Evolutionary conservation across 2,329 filamentous ascomycete species (phyloP).

Genomic region (Purpureocillium takamizusanense): DNA sequence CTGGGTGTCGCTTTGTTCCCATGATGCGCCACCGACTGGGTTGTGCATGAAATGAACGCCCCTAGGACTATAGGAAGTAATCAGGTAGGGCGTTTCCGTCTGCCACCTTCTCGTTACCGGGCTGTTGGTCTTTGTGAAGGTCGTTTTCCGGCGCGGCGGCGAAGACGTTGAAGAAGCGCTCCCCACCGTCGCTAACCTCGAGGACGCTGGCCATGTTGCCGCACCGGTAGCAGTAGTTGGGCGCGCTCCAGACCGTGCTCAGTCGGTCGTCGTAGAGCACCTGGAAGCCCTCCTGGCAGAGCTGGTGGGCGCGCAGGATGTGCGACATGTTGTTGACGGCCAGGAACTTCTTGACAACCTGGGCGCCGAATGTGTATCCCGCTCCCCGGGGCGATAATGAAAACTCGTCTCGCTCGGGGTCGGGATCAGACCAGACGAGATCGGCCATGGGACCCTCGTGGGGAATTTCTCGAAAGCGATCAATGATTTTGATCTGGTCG

Average conservation of each 20-base stretch:
- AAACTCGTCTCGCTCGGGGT: constrained; percentile 96
- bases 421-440: constrained; percentile 95
- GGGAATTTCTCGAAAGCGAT: constrained; percentile 95
- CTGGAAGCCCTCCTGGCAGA: constrained; percentile 97
- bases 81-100: constrained; percentile 57
- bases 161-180: constrained; percentile 96
- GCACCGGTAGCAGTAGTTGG: constrained; percentile 92
- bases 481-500: constrained; percentile 99
- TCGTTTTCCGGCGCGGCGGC: constrained; percentile 96
- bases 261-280: constrained; percentile 90
- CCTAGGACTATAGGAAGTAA: constrained; percentile 63
- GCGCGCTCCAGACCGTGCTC: constrained; percentile 96
- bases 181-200: constrained; percentile 87
- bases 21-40: too few species aligned
- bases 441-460: constrained; percentile 99
- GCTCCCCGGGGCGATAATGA: constrained; percentile 87
- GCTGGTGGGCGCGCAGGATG: constrained; percentile 93
- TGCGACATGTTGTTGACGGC: constrained; percentile 97
- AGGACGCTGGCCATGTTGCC: constrained; percentile 96
- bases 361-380: constrained; percentile 94
- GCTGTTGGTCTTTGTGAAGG: constrained; percentile 75
- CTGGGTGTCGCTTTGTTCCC: too few species aligned
- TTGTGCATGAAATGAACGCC: too few species aligned
- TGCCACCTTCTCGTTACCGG: constrained; percentile 61
- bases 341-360: constrained; percentile 96